These are phyloP conservation scores for Pisolithus microcarpus DNA, from an alignment of 768 basidiomycete species.

Conservation along the genomic window DNA sequence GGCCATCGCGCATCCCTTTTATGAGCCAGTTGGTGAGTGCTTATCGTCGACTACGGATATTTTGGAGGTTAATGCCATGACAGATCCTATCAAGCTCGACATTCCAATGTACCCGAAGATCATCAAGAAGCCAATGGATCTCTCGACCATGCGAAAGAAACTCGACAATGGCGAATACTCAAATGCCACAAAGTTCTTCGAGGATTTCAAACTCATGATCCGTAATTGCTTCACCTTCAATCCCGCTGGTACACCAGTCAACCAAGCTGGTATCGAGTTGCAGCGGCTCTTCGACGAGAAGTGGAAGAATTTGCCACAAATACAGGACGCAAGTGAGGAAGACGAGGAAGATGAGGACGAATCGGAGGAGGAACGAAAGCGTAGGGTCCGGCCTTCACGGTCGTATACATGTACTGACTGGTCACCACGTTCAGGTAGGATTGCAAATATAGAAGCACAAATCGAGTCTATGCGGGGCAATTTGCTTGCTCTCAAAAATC, in stretches of 20 bases:
- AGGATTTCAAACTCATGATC: conserved; percentile 93
- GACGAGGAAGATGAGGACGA: conserved; percentile 63
- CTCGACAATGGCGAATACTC: conserved; percentile 72
- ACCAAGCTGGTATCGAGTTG: conserved; percentile 79
- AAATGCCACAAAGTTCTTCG: conserved; percentile 73
- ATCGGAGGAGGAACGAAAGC: conserved; percentile 59
- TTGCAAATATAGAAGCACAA: conserved; percentile 73
- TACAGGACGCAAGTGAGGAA: conserved; percentile 47
- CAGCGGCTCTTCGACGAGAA: conserved; percentile 88
- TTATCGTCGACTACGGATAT: background rate
- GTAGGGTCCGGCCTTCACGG: conserved; percentile 34
- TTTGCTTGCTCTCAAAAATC: conserved; percentile 54
- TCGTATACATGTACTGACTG: conserved; percentile 6
- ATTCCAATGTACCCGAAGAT: conserved; percentile 82
- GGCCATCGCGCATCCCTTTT: conserved; percentile 72
- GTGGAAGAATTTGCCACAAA: conserved; percentile 71
- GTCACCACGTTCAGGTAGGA: conserved; percentile 45
- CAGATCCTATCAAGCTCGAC: conserved; percentile 72
- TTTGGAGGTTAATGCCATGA: background rate
- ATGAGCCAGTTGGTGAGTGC: conserved; percentile 85
- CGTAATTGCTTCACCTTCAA: conserved; percentile 92
- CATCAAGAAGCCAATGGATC: conserved; percentile 93
- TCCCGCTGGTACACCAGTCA: conserved; percentile 79
- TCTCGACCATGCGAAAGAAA: conserved; percentile 82
- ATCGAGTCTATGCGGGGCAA: conserved; percentile 72